These are phyloP conservation scores for Wallacemonas sp. DNA, from an alignment of 208 protist species.

Conservation along the genomic window DNA sequence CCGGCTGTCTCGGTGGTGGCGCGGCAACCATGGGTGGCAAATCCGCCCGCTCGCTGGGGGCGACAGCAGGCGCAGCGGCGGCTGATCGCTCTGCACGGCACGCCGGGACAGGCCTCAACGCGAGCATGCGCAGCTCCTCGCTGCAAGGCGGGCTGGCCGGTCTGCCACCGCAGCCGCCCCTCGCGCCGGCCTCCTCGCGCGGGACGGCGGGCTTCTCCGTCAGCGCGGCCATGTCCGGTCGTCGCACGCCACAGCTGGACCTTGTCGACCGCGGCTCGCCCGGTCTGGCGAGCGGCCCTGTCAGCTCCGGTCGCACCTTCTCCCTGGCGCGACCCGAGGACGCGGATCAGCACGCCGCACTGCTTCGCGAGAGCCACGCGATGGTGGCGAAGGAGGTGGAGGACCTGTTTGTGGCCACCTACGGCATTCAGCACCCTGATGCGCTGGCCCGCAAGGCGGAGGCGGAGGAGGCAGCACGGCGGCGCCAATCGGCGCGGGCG, in stretches of 20 bases:
- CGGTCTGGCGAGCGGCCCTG: neutral
- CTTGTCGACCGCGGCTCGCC: neutral
- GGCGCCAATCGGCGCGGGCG: conserved; percentile 19
- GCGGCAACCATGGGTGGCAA: neutral
- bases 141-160: neutral
- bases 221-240: neutral
- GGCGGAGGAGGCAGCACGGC: conserved; percentile 18
- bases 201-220: neutral
- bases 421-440: conserved; percentile 53
- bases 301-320: neutral
- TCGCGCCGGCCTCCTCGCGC: neutral
- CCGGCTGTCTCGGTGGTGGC: too few relatives aligned
- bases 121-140: conserved; percentile 12
- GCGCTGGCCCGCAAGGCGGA: conserved; percentile 27
- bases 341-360: conserved; percentile 13
- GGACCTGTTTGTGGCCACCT: conserved; percentile 56
- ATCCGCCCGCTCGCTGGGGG: too few relatives aligned
- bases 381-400: conserved; percentile 44
- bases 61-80: neutral
- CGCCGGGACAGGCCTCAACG: neutral
- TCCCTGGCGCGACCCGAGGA: conserved; percentile 10
- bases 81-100: neutral
- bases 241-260: conserved; percentile 4
- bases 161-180: neutral
- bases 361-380: conserved; percentile 33